phyloP scores from a whole-genome alignment of 2,329 filamentous ascomycete species.

The Neonectria coccinea region DNA sequence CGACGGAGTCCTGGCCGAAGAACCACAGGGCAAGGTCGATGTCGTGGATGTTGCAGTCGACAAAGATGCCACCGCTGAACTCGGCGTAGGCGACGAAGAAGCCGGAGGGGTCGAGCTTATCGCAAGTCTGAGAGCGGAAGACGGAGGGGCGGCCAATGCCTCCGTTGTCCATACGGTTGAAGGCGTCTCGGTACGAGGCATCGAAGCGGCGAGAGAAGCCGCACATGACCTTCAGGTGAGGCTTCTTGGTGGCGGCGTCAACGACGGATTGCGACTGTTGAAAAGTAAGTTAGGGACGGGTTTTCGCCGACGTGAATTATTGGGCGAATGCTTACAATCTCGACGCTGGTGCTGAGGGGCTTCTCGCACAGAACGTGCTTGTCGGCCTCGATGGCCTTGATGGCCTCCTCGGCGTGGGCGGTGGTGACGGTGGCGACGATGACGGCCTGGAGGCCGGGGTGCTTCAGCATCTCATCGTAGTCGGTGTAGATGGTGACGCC shows the following conservation, averaged over 20 bases:
- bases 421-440: slow-evolving; percentile 44
- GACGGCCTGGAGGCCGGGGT: slow-evolving; percentile 44
- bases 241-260: slow-evolving; percentile 65
- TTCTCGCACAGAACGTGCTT: slow-evolving; percentile 46
- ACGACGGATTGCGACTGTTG: slow-evolving; percentile 69
- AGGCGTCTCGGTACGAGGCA: slow-evolving; percentile 72
- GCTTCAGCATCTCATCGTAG: slow-evolving; percentile 45
- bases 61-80: slow-evolving; percentile 75
- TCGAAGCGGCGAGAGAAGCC: slow-evolving; percentile 65
- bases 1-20: slow-evolving; percentile 48
- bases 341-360: slow-evolving; percentile 52
- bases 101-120: slow-evolving; percentile 73
- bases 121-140: slow-evolving; percentile 75
- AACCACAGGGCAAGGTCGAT: slow-evolving; percentile 59
- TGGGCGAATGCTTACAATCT: slow-evolving; percentile 59
- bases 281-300: slow-evolving; percentile 11
- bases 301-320: background rate
- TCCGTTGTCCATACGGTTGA: slow-evolving; percentile 62
- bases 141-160: slow-evolving; percentile 70
- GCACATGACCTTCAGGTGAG: slow-evolving; percentile 72
- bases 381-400: slow-evolving; percentile 44
- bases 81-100: slow-evolving; percentile 77
- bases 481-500: slow-evolving; percentile 41
- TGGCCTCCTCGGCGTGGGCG: slow-evolving; percentile 43
- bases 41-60: slow-evolving; percentile 78